phyloP scores from a whole-genome alignment of 805 yeast species.

The Brettanomyces anomalus region DNA sequence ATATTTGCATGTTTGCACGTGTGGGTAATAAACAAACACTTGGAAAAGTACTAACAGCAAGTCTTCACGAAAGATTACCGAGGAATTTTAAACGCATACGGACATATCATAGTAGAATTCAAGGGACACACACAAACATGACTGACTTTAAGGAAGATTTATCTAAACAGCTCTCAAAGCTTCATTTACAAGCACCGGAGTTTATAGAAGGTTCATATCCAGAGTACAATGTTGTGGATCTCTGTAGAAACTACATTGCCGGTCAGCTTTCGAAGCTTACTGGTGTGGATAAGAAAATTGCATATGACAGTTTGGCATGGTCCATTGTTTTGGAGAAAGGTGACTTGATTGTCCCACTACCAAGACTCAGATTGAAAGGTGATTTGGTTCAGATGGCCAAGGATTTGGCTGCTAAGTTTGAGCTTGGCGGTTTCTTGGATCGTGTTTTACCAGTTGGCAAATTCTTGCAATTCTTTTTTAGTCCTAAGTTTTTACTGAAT shows the following conservation, averaged over 20 bases:
- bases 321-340: slow-evolving; percentile 84
- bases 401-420: slow-evolving; percentile 74
- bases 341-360: slow-evolving; percentile 86
- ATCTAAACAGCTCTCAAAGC: slow-evolving; percentile 15
- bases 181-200: slow-evolving; percentile 31
- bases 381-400: slow-evolving; percentile 66
- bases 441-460: slow-evolving; percentile 80
- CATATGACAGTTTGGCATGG: slow-evolving; percentile 82
- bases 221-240: slow-evolving; percentile 70
- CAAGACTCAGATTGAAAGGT: slow-evolving; percentile 80
- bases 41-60: too few relatives aligned
- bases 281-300: slow-evolving; percentile 58
- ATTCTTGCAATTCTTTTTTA: slow-evolving; percentile 82
- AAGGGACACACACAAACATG: neutral
- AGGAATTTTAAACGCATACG: too few relatives aligned
- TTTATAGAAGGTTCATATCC: slow-evolving; percentile 57
- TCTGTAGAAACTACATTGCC: slow-evolving; percentile 84
- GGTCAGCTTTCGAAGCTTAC: slow-evolving; percentile 66
- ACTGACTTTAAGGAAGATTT: slow-evolving; percentile 11
- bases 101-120: too few relatives aligned
- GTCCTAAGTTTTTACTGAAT: slow-evolving; percentile 54
- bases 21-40: too few relatives aligned
- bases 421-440: slow-evolving; percentile 57
- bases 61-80: too few relatives aligned
- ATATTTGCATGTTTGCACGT: too few relatives aligned